Percentiles rank a stretch among this genome's conserved stretches.
phyloP scores from a whole-genome alignment of 768 basidiomycete species.

The Naematelia aurantialba region DNA sequence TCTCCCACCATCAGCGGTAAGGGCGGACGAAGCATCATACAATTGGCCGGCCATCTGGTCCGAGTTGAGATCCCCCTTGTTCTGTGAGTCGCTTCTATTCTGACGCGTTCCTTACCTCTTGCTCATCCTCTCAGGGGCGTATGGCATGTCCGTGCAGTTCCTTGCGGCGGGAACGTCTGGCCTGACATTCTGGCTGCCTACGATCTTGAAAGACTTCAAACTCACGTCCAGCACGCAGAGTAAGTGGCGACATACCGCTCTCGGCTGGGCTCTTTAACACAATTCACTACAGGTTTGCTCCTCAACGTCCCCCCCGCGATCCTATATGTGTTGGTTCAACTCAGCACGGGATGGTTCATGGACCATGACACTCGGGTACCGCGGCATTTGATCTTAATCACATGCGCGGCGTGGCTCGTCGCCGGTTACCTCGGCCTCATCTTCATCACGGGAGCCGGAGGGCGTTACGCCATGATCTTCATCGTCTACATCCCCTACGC shows the following conservation, averaged over 20 bases:
- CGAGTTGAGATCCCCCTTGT: conserved; percentile 20
- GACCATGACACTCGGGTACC: conserved; percentile 7
- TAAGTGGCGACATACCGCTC: too few species aligned
- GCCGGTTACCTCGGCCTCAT: conserved; percentile 18
- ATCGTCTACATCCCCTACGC: too few species aligned
- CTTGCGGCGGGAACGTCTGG: conserved; percentile 17
- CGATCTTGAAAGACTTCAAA: conserved; percentile 26
- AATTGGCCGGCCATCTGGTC: conserved; percentile 13
- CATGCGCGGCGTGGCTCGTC: conserved; percentile 17
- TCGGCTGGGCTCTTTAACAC: too few species aligned
- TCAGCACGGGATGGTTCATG: conserved; percentile 14
- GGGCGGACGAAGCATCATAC: conserved; percentile 22
- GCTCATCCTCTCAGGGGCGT: neutral
- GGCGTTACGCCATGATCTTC: conserved; percentile 26
- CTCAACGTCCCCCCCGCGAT: conserved; percentile 31
- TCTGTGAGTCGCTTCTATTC: conserved; percentile 22
- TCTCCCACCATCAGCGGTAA: conserved; percentile 22
- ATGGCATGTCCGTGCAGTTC: neutral
- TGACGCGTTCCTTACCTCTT: too few species aligned
- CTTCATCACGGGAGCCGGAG: conserved; percentile 16
- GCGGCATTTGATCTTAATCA: conserved; percentile 1
- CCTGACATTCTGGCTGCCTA: conserved; percentile 35
- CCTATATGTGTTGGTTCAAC: conserved; percentile 14
- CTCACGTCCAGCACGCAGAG: conserved; percentile 18
- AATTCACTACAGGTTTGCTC: too few species aligned